Evolutionary conservation across 306 rosid genomes (phyloP).

Genomic region (Lathyrus aphaca): DNA sequence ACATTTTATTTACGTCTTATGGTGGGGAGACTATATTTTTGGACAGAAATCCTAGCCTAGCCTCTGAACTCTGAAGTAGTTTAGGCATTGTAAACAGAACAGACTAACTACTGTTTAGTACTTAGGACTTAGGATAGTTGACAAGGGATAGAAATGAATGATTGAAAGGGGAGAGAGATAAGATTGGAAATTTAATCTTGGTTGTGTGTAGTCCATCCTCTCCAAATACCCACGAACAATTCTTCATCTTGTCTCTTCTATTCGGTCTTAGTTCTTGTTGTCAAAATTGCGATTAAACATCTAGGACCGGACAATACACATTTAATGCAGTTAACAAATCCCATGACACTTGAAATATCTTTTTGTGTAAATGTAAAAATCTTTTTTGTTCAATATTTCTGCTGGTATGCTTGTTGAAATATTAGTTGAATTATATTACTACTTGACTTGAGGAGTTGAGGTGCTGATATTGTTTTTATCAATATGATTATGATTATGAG

Average conservation of each 20-base stretch:
- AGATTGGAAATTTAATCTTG: not conserved
- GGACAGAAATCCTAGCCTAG: too few relatives aligned
- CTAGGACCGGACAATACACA: not conserved
- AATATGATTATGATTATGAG: conserved; percentile 28
- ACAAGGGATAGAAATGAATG: not conserved
- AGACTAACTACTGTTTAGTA: not conserved
- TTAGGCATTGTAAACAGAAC: not conserved
- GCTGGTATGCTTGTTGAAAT: conserved; percentile 7
- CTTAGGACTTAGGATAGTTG: not conserved
- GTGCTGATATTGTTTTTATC: conserved; percentile 27
- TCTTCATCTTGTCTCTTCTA: not conserved
- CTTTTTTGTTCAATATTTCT: conserved; percentile 12
- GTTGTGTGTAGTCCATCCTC: not conserved
- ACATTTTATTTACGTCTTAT: too few relatives aligned
- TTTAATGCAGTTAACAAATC: conserved; percentile 1
- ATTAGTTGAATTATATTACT: conserved; percentile 20
- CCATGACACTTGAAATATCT: not conserved
- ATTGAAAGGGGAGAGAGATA: not conserved
- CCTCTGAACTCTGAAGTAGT: conserved; percentile 6
- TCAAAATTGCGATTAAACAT: not conserved
- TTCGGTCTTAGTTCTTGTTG: not conserved
- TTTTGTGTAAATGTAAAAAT: not conserved
- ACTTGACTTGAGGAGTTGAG: conserved; percentile 25
- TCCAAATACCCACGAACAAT: not conserved
- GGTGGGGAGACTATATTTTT: too few relatives aligned